Conservation (phyloP, 2,329 filamentous ascomycete genomes). For the Stemphylium vesicarium region DNA sequence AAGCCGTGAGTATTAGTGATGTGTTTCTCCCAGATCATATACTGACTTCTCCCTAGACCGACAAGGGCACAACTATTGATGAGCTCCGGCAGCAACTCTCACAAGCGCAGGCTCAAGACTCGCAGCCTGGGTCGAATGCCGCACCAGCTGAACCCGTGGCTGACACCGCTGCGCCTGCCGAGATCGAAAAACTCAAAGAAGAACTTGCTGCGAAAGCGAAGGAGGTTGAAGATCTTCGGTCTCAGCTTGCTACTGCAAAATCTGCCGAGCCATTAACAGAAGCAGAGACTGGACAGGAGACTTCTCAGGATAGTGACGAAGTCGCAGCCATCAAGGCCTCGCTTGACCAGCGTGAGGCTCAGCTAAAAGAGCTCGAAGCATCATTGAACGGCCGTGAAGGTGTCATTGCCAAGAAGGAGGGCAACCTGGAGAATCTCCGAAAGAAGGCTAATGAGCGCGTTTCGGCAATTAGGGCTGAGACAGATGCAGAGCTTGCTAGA, state of each 20-base stretch:
- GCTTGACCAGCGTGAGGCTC: slow-evolving; percentile 34
- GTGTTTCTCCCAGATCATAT: not conserved
- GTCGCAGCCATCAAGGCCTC: slow-evolving; percentile 47
- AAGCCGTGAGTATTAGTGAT: slow-evolving; percentile 51
- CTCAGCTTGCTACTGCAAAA: slow-evolving; percentile 40
- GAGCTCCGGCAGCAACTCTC: slow-evolving; percentile 43
- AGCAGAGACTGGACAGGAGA: slow-evolving; percentile 35
- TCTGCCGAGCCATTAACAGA: not conserved
- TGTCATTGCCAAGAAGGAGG: slow-evolving; percentile 24
- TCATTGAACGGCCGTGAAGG: slow-evolving; percentile 49
- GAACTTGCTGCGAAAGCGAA: slow-evolving; percentile 54
- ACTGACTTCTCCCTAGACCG: slow-evolving; percentile 36
- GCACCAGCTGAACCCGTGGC: slow-evolving; percentile 8
- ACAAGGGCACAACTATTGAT: slow-evolving; percentile 51
- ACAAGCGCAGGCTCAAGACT: slow-evolving; percentile 31
- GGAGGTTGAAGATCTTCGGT: slow-evolving; percentile 54
- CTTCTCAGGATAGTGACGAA: slow-evolving; percentile 58
- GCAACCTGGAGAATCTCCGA: slow-evolving; percentile 38
- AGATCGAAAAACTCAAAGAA: slow-evolving; percentile 30
- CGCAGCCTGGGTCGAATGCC: slow-evolving; percentile 16
- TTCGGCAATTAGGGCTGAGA: slow-evolving; percentile 55
- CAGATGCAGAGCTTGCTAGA: slow-evolving; percentile 44
- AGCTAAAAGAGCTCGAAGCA: slow-evolving; percentile 50
- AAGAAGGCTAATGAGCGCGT: slow-evolving; percentile 70
- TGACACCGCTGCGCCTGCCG: slow-evolving; percentile 19